Evolutionary conservation across 2,329 filamentous ascomycete species (phyloP).

Genomic region (Microsporum audouinii): DNA sequence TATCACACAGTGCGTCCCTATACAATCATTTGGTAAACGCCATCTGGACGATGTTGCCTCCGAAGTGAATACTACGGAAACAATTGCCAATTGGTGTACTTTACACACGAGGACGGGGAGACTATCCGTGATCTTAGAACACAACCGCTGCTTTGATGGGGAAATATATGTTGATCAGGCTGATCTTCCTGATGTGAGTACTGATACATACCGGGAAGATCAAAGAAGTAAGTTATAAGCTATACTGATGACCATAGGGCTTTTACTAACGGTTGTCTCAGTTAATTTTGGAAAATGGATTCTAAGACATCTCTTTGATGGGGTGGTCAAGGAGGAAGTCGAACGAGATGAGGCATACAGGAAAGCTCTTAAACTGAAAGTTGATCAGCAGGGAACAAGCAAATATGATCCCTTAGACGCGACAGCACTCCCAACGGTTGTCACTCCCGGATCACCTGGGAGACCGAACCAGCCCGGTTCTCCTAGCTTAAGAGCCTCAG

Average conservation of each 20-base stretch:
- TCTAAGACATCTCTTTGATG: constrained; percentile 78
- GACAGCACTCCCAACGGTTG: constrained; percentile 43
- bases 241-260: not conserved
- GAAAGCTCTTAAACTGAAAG: constrained; percentile 52
- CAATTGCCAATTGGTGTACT: constrained; percentile 89
- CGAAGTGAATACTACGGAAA: constrained; percentile 75
- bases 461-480: not conserved
- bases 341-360: constrained; percentile 65
- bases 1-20: constrained; percentile 60
- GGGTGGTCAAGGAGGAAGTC: constrained; percentile 82
- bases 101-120: constrained; percentile 89
- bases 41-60: constrained; percentile 86
- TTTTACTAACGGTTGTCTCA: constrained; percentile 27
- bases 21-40: constrained; percentile 85
- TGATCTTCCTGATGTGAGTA: constrained; percentile 52
- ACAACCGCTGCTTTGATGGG: constrained; percentile 93
- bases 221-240: constrained; percentile 60
- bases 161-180: constrained; percentile 94
- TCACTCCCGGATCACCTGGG: constrained; percentile 3
- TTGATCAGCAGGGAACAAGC: constrained; percentile 47
- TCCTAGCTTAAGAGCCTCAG: constrained; percentile 40
- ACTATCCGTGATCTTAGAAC: constrained; percentile 79
- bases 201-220: constrained; percentile 77
- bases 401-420: constrained; percentile 50
- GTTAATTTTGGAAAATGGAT: constrained; percentile 97